These are phyloP conservation scores for Cyclotella baltica DNA, from an alignment of 108 stramenopile genomes.

Conservation along the genomic window DNA sequence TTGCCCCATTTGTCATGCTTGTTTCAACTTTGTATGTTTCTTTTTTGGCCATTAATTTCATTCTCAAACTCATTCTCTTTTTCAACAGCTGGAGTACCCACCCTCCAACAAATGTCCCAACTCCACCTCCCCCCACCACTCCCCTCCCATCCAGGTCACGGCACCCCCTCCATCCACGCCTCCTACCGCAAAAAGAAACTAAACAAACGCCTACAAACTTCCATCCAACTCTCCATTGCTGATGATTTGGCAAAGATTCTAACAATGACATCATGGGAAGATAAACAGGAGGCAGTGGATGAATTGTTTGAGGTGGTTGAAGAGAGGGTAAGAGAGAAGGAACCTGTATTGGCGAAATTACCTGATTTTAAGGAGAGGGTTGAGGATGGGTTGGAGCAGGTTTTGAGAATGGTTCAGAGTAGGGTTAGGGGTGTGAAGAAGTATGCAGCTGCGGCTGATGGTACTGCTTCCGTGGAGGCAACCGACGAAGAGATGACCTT, in stretches of 20 bases:
- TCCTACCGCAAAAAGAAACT: constrained; percentile 44
- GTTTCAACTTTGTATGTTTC: no score
- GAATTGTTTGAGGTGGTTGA: constrained; percentile 76
- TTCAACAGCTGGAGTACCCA: constrained; percentile 65
- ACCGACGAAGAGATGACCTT: constrained; percentile 33
- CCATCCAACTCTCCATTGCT: constrained; percentile 52
- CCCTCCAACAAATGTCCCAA: constrained; percentile 56
- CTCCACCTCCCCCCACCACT: constrained; percentile 57
- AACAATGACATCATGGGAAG: constrained; percentile 54
- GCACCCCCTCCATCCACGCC: constrained; percentile 61
- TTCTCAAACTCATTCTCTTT: no score
- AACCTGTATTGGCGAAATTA: constrained; percentile 64
- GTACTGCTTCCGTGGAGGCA: constrained; percentile 5
- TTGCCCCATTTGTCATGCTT: no score
- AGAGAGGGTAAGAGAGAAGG: constrained; percentile 53
- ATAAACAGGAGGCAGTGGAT: constrained; percentile 79
- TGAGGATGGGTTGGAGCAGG: constrained; percentile 69
- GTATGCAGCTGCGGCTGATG: constrained; percentile 14
- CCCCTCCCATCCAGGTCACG: constrained; percentile 58
- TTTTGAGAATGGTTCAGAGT: constrained; percentile 56
- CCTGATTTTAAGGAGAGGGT: constrained; percentile 72
- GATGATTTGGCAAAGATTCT: constrained; percentile 54
- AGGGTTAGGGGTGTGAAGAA: constrained; percentile 5
- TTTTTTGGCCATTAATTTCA: no score
- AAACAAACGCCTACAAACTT: constrained; percentile 43